Evolutionary conservation across 805 yeast species (phyloP).

Genomic region (Yarrowia sp.): DNA sequence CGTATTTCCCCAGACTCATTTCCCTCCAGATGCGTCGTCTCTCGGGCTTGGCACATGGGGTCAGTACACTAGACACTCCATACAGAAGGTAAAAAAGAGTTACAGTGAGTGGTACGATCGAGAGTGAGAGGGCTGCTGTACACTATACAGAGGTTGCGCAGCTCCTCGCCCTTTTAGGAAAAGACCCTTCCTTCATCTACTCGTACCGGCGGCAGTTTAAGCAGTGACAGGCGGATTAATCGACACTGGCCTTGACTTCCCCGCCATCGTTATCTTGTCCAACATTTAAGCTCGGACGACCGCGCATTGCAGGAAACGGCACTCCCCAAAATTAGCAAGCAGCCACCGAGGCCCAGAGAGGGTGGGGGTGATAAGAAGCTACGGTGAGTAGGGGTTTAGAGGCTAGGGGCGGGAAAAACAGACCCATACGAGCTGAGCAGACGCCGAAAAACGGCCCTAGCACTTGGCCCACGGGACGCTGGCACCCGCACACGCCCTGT

Average conservation of each 20-base stretch:
- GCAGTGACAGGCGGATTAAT: too few relatives aligned
- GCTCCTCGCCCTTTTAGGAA: too few relatives aligned
- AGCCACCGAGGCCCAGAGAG: constrained; percentile 21
- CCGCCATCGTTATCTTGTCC: constrained; percentile 27
- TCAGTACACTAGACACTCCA: neutral
- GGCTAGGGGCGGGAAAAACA: too few relatives aligned
- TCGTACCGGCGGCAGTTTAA: too few relatives aligned
- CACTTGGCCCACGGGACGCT: neutral
- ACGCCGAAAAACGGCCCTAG: neutral
- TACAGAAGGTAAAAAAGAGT: neutral
- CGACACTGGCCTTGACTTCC: neutral
- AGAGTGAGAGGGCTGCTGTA: neutral
- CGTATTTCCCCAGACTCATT: neutral
- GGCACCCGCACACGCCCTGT: too few relatives aligned
- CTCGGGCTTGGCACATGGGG: constrained; percentile 14
- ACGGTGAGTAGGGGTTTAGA: neutral
- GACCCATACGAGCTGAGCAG: neutral
- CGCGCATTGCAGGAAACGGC: constrained; percentile 27
- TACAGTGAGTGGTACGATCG: neutral
- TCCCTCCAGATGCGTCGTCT: neutral
- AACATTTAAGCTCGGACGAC: constrained; percentile 15
- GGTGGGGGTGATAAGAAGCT: constrained; percentile 16
- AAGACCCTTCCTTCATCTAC: neutral
- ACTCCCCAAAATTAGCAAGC: constrained; percentile 25
- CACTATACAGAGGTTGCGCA: too few relatives aligned